Evolutionary conservation across 2,329 filamentous ascomycete species (phyloP).

Genomic region (Pseudophaeomoniella oleicola): DNA sequence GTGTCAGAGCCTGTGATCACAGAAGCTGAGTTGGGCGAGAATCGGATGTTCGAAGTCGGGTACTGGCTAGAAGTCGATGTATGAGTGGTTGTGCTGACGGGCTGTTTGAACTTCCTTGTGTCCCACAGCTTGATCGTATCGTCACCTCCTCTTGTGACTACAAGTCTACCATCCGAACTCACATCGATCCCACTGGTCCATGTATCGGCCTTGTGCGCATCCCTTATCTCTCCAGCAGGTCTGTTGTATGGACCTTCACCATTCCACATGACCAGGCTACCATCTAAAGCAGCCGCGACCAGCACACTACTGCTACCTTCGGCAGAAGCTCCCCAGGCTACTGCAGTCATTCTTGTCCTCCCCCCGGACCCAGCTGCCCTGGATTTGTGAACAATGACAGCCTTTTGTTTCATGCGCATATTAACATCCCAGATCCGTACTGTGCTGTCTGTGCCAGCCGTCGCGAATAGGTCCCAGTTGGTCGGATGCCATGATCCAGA

Average conservation of each 20-base stretch:
- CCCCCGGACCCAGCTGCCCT: slow-evolving; percentile 76
- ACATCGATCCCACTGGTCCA: slow-evolving; percentile 91
- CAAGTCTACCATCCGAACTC: slow-evolving; percentile 75
- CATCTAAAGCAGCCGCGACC: slow-evolving; percentile 72
- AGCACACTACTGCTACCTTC: slow-evolving; percentile 70
- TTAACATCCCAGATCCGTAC: slow-evolving; percentile 95
- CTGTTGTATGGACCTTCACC: slow-evolving; percentile 76
- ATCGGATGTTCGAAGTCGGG: slow-evolving; percentile 73
- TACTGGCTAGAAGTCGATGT: slow-evolving; percentile 72
- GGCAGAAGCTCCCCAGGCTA: slow-evolving; percentile 65
- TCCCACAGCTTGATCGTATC: slow-evolving; percentile 94
- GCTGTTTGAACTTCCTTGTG: slow-evolving; percentile 83
- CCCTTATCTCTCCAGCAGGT: slow-evolving; percentile 67
- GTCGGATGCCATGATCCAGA: slow-evolving; percentile 83
- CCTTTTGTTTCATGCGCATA: slow-evolving; percentile 74
- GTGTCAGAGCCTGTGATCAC: slow-evolving; percentile 80
- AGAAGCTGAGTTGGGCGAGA: slow-evolving; percentile 68
- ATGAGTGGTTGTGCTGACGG: slow-evolving; percentile 66
- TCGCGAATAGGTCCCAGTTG: slow-evolving; percentile 71
- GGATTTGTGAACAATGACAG: slow-evolving; percentile 93
- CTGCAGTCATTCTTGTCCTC: slow-evolving; percentile 82
- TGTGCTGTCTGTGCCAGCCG: slow-evolving; percentile 88
- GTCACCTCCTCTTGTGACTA: slow-evolving; percentile 83
- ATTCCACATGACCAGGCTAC: slow-evolving; percentile 79
- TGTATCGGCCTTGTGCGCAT: slow-evolving; percentile 67